These are phyloP conservation scores for Zoysia matrella DNA, from an alignment of 202 grass and related monocot species.

Conservation along the genomic window DNA sequence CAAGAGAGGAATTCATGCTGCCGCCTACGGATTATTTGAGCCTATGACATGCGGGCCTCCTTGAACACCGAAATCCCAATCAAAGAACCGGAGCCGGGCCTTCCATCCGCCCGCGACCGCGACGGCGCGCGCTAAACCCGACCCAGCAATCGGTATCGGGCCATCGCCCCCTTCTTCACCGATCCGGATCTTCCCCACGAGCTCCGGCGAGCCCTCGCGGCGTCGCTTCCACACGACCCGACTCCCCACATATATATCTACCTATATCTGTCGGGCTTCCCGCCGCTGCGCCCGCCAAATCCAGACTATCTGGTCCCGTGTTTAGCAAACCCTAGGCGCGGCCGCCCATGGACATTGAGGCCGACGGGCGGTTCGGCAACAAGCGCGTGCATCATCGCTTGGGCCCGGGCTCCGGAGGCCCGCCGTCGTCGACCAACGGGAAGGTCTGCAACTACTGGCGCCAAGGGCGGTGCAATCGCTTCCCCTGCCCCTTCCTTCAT, in stretches of 20 bases:
- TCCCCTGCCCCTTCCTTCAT: constrained; percentile 87
- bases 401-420: too few relatives aligned
- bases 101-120: not conserved
- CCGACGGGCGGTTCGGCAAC: too few relatives aligned
- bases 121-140: constrained; percentile 24
- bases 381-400: too few relatives aligned
- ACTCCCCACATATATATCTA: not conserved
- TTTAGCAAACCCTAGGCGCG: constrained; percentile 45
- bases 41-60: not conserved
- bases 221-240: constrained; percentile 48
- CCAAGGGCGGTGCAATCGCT: constrained; percentile 86
- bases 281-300: constrained; percentile 30
- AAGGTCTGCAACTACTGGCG: constrained; percentile 88
- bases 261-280: not conserved
- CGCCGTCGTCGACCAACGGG: constrained; percentile 12
- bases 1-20: too few relatives aligned
- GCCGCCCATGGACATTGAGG: too few relatives aligned
- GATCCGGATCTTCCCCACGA: constrained; percentile 53
- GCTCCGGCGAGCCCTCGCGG: constrained; percentile 64
- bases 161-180: constrained; percentile 42
- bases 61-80: not conserved
- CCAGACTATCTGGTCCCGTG: constrained; percentile 5
- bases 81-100: constrained; percentile 5
- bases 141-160: constrained; percentile 21
- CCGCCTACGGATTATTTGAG: too few relatives aligned